Evolutionary conservation across 129 eudicot genomes (phyloP).

Genomic region (Pittosporum tobira): DNA sequence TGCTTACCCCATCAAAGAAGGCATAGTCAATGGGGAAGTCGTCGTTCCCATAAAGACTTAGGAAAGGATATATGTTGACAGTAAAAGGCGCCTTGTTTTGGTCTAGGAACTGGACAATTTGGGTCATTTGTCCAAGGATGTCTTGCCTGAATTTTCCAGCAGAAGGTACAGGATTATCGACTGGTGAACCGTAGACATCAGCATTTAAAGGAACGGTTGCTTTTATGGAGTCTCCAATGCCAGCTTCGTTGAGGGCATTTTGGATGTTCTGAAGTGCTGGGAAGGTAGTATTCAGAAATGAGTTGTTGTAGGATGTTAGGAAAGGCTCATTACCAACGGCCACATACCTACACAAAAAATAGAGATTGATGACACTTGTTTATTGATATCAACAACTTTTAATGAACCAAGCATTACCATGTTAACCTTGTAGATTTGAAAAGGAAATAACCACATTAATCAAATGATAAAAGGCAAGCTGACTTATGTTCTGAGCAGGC

Average conservation of each 20-base stretch:
- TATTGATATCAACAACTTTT: neutral
- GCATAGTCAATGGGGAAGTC: constrained; percentile 78
- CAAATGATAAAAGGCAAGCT: too few relatives aligned
- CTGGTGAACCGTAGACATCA: constrained; percentile 68
- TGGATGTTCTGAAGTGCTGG: constrained; percentile 85
- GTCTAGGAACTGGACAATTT: constrained; percentile 56
- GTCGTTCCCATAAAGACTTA: constrained; percentile 68
- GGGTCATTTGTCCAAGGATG: constrained; percentile 50
- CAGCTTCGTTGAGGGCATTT: constrained; percentile 74
- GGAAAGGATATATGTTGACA: constrained; percentile 73
- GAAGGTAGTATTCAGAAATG: constrained; percentile 49
- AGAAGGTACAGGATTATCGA: constrained; percentile 55
- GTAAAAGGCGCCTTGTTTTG: constrained; percentile 77
- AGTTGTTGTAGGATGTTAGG: constrained; percentile 52
- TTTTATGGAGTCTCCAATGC: constrained; percentile 48
- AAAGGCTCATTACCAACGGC: constrained; percentile 94
- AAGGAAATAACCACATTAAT: too few relatives aligned
- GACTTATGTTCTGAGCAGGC: too few relatives aligned
- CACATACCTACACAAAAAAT: constrained; percentile 55
- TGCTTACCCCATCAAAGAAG: constrained; percentile 62
- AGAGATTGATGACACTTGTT: neutral
- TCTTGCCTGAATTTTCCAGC: constrained; percentile 71
- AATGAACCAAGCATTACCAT: too few relatives aligned
- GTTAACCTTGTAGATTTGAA: too few relatives aligned
- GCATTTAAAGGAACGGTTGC: constrained; percentile 89